A percentile compares a stretch with the other conserved stretches of the same genome.
Evolutionary conservation across 805 yeast species (phyloP).

Genomic region (Zygoascus bituminiphila): DNA sequence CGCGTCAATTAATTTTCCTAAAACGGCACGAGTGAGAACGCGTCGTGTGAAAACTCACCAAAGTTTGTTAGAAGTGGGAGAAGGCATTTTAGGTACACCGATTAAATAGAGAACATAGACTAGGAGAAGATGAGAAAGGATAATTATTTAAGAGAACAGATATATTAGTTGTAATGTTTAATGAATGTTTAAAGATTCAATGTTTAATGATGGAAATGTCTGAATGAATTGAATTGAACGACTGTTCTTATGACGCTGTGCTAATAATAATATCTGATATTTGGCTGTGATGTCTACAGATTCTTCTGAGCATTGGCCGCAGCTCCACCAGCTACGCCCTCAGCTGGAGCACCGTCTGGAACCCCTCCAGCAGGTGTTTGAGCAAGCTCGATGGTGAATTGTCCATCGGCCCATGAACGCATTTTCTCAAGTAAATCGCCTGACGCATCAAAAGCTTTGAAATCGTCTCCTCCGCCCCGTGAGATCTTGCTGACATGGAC

Average conservation of each 20-base stretch:
- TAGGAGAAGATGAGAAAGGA: background rate
- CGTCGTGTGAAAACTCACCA: background rate
- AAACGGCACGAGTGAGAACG: background rate
- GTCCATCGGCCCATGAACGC: slow-evolving; percentile 42
- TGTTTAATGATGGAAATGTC: too few relatives aligned
- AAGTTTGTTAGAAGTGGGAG: background rate
- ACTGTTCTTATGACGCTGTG: too few relatives aligned
- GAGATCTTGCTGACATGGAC: slow-evolving; percentile 65
- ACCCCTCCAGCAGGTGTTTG: background rate
- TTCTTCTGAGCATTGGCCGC: background rate
- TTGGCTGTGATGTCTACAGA: too few relatives aligned
- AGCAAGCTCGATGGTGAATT: slow-evolving; percentile 13
- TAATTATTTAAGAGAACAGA: too few relatives aligned
- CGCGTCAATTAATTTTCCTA: background rate
- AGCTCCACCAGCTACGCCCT: background rate
- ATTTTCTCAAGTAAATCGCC: slow-evolving; percentile 47
- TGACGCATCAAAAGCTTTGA: slow-evolving; percentile 49
- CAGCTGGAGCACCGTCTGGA: background rate
- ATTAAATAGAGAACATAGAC: background rate
- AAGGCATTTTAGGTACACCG: background rate
- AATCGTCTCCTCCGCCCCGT: slow-evolving; percentile 86
- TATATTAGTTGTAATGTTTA: too few relatives aligned
- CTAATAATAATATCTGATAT: too few relatives aligned
- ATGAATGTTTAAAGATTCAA: too few relatives aligned
- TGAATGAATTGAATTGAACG: too few relatives aligned